These are phyloP conservation scores for Talaromyces sp. DNA, from an alignment of 2,329 filamentous ascomycete species.

Conservation along the genomic window DNA sequence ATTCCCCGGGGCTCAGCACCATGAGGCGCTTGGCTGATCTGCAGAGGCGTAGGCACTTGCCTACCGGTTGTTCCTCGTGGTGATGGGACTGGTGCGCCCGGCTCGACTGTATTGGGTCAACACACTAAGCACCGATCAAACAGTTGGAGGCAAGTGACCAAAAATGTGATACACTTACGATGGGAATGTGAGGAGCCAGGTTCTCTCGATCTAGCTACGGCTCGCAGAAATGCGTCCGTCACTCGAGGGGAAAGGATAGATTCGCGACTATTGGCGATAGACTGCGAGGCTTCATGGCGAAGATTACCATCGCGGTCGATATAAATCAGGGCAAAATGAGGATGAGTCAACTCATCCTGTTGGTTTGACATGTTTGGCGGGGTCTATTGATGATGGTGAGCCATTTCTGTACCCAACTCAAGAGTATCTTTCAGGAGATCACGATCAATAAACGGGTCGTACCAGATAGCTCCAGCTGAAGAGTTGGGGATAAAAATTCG, in stretches of 20 bases:
- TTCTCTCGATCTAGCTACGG: slow-evolving; percentile 32
- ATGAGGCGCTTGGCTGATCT: slow-evolving; percentile 3
- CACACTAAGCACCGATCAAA: background rate
- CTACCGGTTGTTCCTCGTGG: slow-evolving; percentile 1
- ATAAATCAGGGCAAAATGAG: slow-evolving; percentile 38
- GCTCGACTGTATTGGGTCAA: slow-evolving; percentile 7
- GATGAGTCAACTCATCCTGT: slow-evolving; percentile 23
- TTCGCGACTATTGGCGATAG: slow-evolving; percentile 31
- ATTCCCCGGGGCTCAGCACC: background rate
- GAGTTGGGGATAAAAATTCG: slow-evolving; percentile 5
- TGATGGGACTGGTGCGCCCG: slow-evolving; percentile 2
- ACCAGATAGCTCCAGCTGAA: slow-evolving; percentile 12
- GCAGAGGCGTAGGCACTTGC: slow-evolving; percentile 5
- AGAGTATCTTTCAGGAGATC: too few species aligned
- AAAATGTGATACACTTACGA: slow-evolving; percentile 19
- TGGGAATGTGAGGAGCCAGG: slow-evolving; percentile 16
- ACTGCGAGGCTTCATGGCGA: slow-evolving; percentile 33
- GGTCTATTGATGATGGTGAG: background rate
- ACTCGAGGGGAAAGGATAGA: slow-evolving; percentile 33
- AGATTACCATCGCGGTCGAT: slow-evolving; percentile 35
- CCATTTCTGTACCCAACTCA: background rate
- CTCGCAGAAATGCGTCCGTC: slow-evolving; percentile 32
- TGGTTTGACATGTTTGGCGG: slow-evolving; percentile 23
- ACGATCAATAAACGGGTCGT: background rate
- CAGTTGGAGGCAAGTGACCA: background rate